Conservation (phyloP, 345 rosid genomes). For the Sonneratia alba region DNA sequence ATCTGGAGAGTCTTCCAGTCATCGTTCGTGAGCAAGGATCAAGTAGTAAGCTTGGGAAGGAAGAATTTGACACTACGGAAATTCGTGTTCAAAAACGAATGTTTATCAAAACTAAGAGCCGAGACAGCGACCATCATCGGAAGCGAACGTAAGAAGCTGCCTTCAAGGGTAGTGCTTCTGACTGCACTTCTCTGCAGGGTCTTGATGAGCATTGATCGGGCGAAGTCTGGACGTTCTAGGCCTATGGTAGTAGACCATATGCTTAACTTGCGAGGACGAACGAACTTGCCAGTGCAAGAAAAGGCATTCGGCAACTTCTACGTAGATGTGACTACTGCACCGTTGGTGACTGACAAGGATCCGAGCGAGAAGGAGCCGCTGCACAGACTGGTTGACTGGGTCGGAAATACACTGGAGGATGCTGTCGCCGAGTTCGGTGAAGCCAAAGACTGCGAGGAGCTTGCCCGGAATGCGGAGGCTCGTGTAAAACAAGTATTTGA, state of each 20-base stretch:
- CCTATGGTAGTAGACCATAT: neutral
- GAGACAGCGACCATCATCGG: neutral
- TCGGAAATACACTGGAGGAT: neutral
- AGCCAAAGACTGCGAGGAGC: neutral
- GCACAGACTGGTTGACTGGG: neutral
- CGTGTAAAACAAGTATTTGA: neutral
- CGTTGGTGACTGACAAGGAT: neutral
- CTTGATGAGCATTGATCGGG: neutral
- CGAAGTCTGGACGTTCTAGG: neutral
- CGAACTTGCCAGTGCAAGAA: neutral
- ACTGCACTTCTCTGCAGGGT: neutral
- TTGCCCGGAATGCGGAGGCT: neutral
- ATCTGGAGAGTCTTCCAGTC: too few relatives aligned
- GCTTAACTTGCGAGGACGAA: slow-evolving; percentile 4
- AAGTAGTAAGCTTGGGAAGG: neutral
- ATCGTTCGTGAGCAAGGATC: neutral
- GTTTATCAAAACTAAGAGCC: neutral
- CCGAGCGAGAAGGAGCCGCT: neutral
- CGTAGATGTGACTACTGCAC: neutral
- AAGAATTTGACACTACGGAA: neutral
- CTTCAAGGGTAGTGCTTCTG: slow-evolving; percentile 6
- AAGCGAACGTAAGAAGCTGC: neutral
- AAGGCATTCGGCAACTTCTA: slow-evolving; percentile 1
- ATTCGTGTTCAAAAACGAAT: neutral
- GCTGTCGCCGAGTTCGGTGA: neutral